Base-by-base conservation (phyloP, 2,329 filamentous ascomycete genomes). In the Penicillium sp. region DNA sequence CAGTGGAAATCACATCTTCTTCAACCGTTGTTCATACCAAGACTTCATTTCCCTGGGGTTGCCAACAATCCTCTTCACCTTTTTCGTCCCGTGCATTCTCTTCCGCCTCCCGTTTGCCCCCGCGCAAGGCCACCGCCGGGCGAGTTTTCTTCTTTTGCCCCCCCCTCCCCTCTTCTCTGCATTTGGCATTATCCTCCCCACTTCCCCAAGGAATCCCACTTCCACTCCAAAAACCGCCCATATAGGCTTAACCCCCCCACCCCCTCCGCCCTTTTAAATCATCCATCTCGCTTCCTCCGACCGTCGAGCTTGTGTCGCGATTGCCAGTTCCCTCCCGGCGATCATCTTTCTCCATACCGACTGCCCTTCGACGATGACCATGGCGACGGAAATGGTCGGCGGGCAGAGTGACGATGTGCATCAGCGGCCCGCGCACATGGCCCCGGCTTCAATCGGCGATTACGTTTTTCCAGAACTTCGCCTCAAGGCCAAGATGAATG, bases 401-500 rank as follows among this genome's bases (percentile, higher is more conserved):
- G 68, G 60, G 35, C 71, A 70, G 64, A 70, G 67, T 62, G 69
- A 74, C 43, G 65, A 74, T 62, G 67, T 71, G 57, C 71, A 71
- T 52, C 68, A 67, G 49, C 40, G 64, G 42, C 64, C 66, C 11
- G 57, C 65, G 51, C 56, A 64, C 42, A 58, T 71, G n/a, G 61
- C 71, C 42, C 60, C 71, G n/a, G 63, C 73, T 13, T 64, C 68
- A 14, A 75, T 77, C 63, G 74, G 77, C 45, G 74, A 77, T 58
- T 83, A 82, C 67, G 65, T 68, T 38, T 81, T 83, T 58, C 80
- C 81, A 2, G 74, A 78, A 54, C 65, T 74, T 45, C 78, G 80
- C 57, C 68, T 83, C 59, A 81, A 79, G 72, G 76, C 71, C 61
- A 76, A 75, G 62, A 80, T 82, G 78, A 71, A 76, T 16, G 78